These are phyloP conservation scores for Trichophyton schoenleinii DNA, from an alignment of 2,329 filamentous ascomycete species.

Conservation along the genomic window DNA sequence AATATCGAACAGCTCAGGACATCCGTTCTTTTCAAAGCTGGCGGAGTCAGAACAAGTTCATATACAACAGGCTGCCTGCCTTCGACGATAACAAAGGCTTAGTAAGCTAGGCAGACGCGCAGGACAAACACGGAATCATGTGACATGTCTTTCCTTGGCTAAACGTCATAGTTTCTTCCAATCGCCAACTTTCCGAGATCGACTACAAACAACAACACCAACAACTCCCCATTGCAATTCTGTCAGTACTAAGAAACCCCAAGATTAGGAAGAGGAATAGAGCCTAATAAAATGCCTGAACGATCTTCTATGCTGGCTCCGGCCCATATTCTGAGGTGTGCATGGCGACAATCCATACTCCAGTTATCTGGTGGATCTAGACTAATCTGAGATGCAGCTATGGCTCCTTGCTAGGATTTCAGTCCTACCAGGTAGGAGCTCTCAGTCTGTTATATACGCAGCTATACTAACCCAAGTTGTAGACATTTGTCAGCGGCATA, in stretches of 20 bases:
- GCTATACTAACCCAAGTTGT: constrained; percentile 8
- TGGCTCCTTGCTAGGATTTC: constrained; percentile 73
- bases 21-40: background rate
- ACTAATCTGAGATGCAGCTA: constrained; percentile 44
- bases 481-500: constrained; percentile 64
- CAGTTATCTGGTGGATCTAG: background rate
- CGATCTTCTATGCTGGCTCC: constrained; percentile 9
- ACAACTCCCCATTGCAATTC: background rate
- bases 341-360: background rate
- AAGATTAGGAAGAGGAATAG: background rate
- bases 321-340: constrained; percentile 15
- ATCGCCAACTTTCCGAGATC: background rate
- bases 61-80: no score
- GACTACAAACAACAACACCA: background rate
- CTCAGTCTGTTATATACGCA: background rate
- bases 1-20: background rate
- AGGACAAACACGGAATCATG: constrained; percentile 28
- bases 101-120: constrained; percentile 30
- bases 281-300: constrained; percentile 7
- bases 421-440: constrained; percentile 62
- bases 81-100: background rate
- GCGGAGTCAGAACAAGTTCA: background rate
- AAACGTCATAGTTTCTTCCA: background rate
- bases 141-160: constrained; percentile 18
- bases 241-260: background rate